Percentiles rank a stretch among this genome's conserved stretches.
Evolutionary conservation across 225 moss, liverwort and hornwort species (phyloP).

Genomic region (Rhytidiadelphus loreus): DNA sequence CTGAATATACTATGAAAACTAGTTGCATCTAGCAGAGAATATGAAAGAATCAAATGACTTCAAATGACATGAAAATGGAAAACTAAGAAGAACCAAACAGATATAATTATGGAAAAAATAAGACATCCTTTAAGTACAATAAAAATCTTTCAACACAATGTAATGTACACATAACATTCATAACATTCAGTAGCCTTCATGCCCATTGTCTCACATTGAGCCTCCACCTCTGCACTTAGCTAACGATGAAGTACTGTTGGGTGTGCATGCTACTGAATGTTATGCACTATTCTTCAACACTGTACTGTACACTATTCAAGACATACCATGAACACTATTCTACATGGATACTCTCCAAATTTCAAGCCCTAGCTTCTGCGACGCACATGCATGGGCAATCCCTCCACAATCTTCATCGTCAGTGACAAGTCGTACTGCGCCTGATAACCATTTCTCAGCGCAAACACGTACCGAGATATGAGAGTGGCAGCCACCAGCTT

Average conservation of each 20-base stretch:
- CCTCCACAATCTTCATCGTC: constrained; percentile 19
- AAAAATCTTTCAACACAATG: not conserved
- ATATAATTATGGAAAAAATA: not conserved
- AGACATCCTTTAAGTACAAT: not conserved
- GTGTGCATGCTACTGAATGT: not conserved
- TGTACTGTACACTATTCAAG: not conserved
- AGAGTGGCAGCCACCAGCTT: constrained; percentile 18
- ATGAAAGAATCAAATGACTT: not conserved
- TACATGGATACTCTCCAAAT: not conserved
- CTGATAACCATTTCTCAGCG: not conserved
- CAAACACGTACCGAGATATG: not conserved
- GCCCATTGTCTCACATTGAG: not conserved
- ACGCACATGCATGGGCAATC: not conserved
- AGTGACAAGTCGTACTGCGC: not conserved
- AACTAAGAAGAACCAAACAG: not conserved
- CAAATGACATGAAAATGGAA: not conserved
- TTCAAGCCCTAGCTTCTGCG: not conserved
- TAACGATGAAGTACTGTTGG: not conserved
- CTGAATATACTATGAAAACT: not conserved
- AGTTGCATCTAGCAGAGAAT: fast-evolving
- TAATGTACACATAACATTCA: not conserved
- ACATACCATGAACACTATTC: not conserved
- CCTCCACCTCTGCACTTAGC: not conserved
- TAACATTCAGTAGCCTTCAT: not conserved
- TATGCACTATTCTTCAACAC: not conserved